Evolutionary conservation across 305 asterid species (phyloP).

Genomic region (Stenogyne calaminthoides): DNA sequence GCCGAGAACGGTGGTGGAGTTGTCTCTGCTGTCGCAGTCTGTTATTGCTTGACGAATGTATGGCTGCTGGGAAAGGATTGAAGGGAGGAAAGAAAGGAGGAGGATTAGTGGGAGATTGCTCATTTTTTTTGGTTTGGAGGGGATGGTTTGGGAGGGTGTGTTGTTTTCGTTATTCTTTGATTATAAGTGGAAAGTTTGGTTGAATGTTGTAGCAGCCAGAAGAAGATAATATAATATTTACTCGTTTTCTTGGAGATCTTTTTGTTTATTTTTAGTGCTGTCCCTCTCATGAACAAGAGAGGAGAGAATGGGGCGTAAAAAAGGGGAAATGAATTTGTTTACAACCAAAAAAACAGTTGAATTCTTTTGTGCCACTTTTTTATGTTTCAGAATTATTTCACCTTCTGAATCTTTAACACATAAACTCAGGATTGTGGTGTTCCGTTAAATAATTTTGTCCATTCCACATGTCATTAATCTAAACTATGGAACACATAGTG

Average conservation of each 20-base stretch:
- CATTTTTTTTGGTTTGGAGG: slow-evolving; percentile 34
- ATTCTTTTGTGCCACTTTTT: too few relatives aligned
- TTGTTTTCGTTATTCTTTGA: not conserved
- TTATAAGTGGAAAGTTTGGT: not conserved
- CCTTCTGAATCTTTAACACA: too few relatives aligned
- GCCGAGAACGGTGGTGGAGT: slow-evolving; percentile 62
- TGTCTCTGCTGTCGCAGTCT: slow-evolving; percentile 33
- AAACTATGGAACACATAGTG: too few relatives aligned
- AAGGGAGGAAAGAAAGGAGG: slow-evolving; percentile 35
- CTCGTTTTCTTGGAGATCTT: not conserved
- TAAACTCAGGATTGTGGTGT: too few relatives aligned
- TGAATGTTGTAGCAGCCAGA: not conserved
- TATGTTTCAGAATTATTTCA: too few relatives aligned
- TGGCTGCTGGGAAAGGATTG: slow-evolving; percentile 65
- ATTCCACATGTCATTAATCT: too few relatives aligned
- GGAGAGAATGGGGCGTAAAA: too few relatives aligned
- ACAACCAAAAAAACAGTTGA: too few relatives aligned
- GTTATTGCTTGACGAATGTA: slow-evolving; percentile 42
- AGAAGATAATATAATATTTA: not conserved
- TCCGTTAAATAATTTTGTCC: too few relatives aligned
- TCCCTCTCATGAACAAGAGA: not conserved
- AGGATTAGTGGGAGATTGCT: slow-evolving; percentile 25
- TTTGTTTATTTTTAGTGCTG: not conserved
- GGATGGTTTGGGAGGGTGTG: too few relatives aligned
- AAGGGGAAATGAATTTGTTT: too few relatives aligned